Evolutionary conservation across 1,284 basidiomycete genomes (phyloP), one percentile per base, ranked within the genome.

Genomic region (Neonothopanus nambi): DNA sequence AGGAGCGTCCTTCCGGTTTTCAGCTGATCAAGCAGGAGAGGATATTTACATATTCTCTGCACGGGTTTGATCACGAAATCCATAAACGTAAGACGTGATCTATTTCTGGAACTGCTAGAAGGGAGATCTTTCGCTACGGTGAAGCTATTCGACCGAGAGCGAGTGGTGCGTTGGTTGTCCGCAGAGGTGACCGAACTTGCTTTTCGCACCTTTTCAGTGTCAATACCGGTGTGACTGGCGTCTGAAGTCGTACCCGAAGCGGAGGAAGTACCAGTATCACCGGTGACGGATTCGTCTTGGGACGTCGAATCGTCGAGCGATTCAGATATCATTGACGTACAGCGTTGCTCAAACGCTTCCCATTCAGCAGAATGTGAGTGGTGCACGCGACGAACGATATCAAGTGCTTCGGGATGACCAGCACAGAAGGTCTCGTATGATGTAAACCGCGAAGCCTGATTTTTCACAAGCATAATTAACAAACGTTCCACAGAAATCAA

Each of bases 41-140:
- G 93, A 66, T 98, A 98, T 63, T 89, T 91, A 78, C 93, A 95
- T 43, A 95, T 87, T 38, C 93, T 77, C 69, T 95, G 93, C 17
- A 95, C 80, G 5, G 93, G 93, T 67, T 92, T 91, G 71, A 95
- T 95, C 70, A 95, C 77, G 65, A 93, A 91, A 70, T 95, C 93
- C 60, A 82, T 75, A 64, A 90, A 82, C 53, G 77, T 75, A 46
- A 94, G 80, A 43, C 80, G 78, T 8, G 48, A 59, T 55, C 63
- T 71, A 21, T 70, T 71, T 50, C 65, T 62, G 21, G 42, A 59
- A 11, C 55, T 18, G 44, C 69, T 67, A 8, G 57, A 37, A 24
- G 63, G 58, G 23, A 17, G 20, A n/a, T 53, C 48, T 30, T 26
- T 61, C 0, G 64, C 63, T 5, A 58, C 51, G 21, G 33, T 23